phyloP scores from a whole-genome alignment of 306 rosid species.

The Cicer cuneatum region DNA sequence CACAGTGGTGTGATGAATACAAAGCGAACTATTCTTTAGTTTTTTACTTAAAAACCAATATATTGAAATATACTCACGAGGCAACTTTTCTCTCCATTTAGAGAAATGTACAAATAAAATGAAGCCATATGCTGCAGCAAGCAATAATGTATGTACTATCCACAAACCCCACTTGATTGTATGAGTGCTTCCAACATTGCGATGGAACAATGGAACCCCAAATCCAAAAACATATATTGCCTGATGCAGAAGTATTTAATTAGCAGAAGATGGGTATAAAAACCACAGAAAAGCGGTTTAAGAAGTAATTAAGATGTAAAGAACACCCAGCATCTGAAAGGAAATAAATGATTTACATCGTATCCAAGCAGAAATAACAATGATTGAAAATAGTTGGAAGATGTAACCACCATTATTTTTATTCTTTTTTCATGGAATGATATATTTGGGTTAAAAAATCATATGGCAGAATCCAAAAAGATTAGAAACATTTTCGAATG shows the following conservation, averaged over 20 bases:
- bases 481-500: conserved; percentile 6
- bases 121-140: conserved; percentile 74
- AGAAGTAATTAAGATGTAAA: conserved; percentile 1
- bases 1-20: not conserved
- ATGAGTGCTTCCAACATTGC: conserved; percentile 46
- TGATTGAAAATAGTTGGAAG: not conserved
- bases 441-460: not conserved
- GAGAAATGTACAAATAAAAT: conserved; percentile 73
- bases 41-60: conserved; percentile 49
- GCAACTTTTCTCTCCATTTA: conserved; percentile 79
- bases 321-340: conserved; percentile 2
- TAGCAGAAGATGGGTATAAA: conserved; percentile 28
- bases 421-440: not conserved
- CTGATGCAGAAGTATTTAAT: conserved; percentile 51
- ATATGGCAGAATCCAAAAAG: not conserved
- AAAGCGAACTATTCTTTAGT: conserved; percentile 53
- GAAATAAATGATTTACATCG: not conserved
- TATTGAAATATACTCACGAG: conserved; percentile 60
- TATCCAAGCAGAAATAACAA: not conserved
- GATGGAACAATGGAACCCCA: conserved; percentile 67
- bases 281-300: conserved; percentile 15
- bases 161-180: conserved; percentile 69
- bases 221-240: conserved; percentile 75
- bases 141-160: conserved; percentile 63
- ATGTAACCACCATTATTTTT: not conserved